These are phyloP conservation scores for Jamesozyma rosinii DNA, from an alignment of 805 yeast species.

Conservation along the genomic window DNA sequence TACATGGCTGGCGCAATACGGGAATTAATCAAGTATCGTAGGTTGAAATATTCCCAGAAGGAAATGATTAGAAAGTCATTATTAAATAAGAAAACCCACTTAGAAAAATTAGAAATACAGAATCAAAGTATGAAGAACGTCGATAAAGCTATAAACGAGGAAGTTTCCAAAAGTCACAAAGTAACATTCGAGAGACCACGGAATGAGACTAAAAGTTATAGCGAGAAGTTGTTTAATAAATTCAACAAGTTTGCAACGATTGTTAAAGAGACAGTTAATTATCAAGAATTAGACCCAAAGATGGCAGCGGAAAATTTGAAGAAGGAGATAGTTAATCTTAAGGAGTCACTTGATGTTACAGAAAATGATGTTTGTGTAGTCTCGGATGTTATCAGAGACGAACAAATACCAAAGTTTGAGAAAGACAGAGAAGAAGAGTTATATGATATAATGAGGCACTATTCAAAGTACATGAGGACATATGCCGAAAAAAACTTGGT, in stretches of 20 bases:
- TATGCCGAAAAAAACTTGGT: slow-evolving; percentile 25
- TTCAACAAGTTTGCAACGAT: slow-evolving; percentile 26
- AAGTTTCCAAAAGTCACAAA: slow-evolving; percentile 14
- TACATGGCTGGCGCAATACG: slow-evolving; percentile 26
- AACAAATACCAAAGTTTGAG: slow-evolving; percentile 27
- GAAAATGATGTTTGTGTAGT: slow-evolving; percentile 29
- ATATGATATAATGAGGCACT: slow-evolving; percentile 17
- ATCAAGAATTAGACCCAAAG: slow-evolving; percentile 25
- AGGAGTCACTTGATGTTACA: slow-evolving; percentile 17
- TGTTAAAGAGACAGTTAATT: slow-evolving; percentile 27
- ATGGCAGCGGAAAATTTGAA: slow-evolving; percentile 13
- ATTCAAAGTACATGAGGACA: slow-evolving; percentile 24
- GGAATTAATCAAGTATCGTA: slow-evolving; percentile 26
- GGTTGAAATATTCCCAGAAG: slow-evolving; percentile 23
- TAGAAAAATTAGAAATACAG: slow-evolving; percentile 22
- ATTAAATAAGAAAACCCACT: slow-evolving; percentile 16
- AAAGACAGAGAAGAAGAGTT: slow-evolving; percentile 20
- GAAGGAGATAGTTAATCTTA: slow-evolving; percentile 19
- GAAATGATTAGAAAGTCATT: slow-evolving; percentile 22
- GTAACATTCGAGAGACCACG: slow-evolving; percentile 14
- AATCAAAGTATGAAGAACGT: slow-evolving; percentile 17
- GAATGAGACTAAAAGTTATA: slow-evolving; percentile 7
- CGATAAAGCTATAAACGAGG: slow-evolving; percentile 19
- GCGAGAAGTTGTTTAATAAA: slow-evolving; percentile 22
- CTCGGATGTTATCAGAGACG: slow-evolving; percentile 23